A percentile compares a stretch with the other conserved stretches of the same genome.
phyloP scores from a whole-genome alignment of 768 basidiomycete species.

The Trametes villosa region DNA sequence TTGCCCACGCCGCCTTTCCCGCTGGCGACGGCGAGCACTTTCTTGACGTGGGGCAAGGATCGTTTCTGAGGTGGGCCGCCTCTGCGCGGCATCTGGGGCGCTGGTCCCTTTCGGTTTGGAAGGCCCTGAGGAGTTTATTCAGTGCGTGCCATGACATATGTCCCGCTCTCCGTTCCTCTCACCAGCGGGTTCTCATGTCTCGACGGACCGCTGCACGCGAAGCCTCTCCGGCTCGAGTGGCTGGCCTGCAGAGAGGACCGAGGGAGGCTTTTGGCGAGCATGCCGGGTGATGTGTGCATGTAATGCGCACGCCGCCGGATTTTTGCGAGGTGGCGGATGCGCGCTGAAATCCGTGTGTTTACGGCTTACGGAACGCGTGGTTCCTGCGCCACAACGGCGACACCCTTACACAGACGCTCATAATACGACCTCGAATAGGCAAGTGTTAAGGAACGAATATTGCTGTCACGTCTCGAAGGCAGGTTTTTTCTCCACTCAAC shows the following conservation, averaged over 20 bases:
- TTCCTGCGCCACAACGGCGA: conserved; percentile 7
- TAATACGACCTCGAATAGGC: conserved; percentile 5
- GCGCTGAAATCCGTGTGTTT: background rate
- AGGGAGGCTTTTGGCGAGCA: background rate
- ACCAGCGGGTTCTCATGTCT: conserved; percentile 64
- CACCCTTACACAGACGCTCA: background rate
- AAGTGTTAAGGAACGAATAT: conserved; percentile 8
- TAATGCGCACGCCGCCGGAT: too few species aligned
- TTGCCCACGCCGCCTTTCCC: conserved; percentile 98
- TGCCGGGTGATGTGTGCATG: too few species aligned
- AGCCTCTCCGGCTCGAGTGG: background rate
- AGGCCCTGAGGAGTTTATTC: conserved; percentile 32
- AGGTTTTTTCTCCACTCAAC: too few species aligned
- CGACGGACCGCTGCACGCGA: background rate
- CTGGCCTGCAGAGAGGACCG: background rate
- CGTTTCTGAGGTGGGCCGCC: conserved; percentile 58
- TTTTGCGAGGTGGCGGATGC: too few species aligned
- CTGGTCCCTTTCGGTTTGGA: conserved; percentile 29
- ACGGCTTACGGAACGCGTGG: background rate
- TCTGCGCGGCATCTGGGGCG: conserved; percentile 66
- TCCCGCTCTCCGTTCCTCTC: conserved; percentile 19
- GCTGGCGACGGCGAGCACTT: conserved; percentile 83
- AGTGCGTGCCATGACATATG: conserved; percentile 2
- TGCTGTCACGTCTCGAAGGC: too few species aligned
- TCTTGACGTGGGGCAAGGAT: conserved; percentile 71